Evolutionary conservation across 148 eudicot genomes (phyloP), one percentile per base, ranked within the genome.

Genomic region (Linanthus parryae): DNA sequence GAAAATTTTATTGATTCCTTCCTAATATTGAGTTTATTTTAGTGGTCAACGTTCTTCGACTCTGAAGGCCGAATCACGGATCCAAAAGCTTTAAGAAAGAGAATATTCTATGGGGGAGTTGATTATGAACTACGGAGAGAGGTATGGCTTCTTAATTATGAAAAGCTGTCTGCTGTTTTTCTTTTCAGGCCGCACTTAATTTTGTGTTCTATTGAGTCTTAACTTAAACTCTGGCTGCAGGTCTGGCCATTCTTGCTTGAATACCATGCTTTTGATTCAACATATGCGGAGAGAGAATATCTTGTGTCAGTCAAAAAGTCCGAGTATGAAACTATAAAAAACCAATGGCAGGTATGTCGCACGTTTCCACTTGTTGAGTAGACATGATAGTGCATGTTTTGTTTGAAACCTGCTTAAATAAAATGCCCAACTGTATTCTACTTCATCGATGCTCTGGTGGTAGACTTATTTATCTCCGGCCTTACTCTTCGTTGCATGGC

Each of bases 61-160:
- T 70, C 83, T 37, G 87, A 92, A 72, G 98, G 98, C 20, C 74
- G 90, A 65, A 74, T 92, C 24, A 58, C 48, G 49, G 88, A 92
- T 72, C 60, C 90, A 59, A 49, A 69, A 39, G 83, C 87, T 28
- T 44, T 92, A 46, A 92, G 72, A 50, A 81, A 82, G 71, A 81
- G 94, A 63, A 80, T 92, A 46, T 92, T 92, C 64, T 92, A 92
- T 63, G 98, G 98, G 17, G 98, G 98, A 48, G 69, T 87, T 60
- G 85, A 70, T 48, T 79, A 81, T 57, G 67, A 57, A 70, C 64
- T 87, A 68, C 76, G 98, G 47, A 74, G 79, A 54, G 83, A 87
- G 95, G 98, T 91, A 44, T 64, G 72, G 48, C 9, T 62, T 16
- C 52, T 40, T 37, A 26, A 7, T 44, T 15, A 39, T 20, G 47